Evolutionary conservation across 495 filamentous ascomycete genomes (phyloP), one percentile per base, ranked within the genome.

Genomic region (Usnea hakonensis): DNA sequence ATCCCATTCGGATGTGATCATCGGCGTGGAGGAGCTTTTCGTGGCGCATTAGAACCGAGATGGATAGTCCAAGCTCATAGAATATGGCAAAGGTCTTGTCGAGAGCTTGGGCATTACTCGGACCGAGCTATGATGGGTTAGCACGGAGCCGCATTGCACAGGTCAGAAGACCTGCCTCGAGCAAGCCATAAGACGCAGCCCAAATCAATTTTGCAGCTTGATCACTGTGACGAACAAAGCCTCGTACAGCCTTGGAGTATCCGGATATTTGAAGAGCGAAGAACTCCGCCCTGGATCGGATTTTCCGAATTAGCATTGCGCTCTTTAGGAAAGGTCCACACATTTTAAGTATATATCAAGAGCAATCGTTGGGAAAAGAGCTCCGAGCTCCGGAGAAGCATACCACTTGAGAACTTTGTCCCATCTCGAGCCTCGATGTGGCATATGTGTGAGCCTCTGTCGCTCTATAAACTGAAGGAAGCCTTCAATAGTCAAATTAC

Each of bases 41-140:
- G n/a, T 83, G 79, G 65, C 82, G 81, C 23, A 80, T 72, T 28
- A 84, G 73, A 52, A 81, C 69, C 8, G 78, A 75, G 30, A 86
- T 73, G 0, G 80, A 75, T 38, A 84, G 69, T 19, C 79, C 79
- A 4, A 84, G 75, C 38, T 81, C 75, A 52, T 83, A 82, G 38
- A 84, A 80, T 19, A 77, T 74, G 26, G 76, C 75, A 69, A 87
- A 87, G 5, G 82, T 78, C 17, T 77, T 79, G 33, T 82, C 75
- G 7, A 87, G 75, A 3, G 80, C 73, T 52, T 80, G 70, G 10
- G 77, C 76, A 65, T 85, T 78, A 17, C 78, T 73, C 37, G 79
- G 77, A 32, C 84, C 83, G 59, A 83, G 77, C 83, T 87, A 60
- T 8, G 37, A 5, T 17, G 3, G 32, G 23, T 35, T 63, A 62